Evolutionary conservation across 2,329 filamentous ascomycete species (phyloP).

Genomic region (Paracamarosporium sp.): DNA sequence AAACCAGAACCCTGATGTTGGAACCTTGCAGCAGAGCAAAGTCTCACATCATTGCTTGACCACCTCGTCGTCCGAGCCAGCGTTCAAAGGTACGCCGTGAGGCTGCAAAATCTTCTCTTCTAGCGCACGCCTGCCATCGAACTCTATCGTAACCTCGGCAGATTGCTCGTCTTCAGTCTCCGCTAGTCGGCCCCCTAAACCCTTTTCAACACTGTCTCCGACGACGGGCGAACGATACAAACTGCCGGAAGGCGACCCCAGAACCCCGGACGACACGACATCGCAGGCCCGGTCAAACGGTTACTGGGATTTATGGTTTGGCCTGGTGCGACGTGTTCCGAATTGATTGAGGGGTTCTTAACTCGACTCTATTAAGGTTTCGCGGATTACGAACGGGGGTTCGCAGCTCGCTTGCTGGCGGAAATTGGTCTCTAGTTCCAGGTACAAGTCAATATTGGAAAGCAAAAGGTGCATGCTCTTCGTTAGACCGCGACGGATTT

Average conservation of each 20-base stretch:
- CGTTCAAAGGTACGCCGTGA: background rate
- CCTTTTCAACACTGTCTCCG: background rate
- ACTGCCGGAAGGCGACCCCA: slow-evolving; percentile 4
- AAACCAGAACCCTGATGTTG: background rate
- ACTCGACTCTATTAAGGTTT: background rate
- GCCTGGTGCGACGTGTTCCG: background rate
- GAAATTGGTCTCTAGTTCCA: background rate
- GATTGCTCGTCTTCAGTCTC: background rate
- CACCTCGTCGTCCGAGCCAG: too few relatives aligned
- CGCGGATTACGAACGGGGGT: slow-evolving; percentile 3
- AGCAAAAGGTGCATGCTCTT: background rate
- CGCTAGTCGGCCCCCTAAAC: background rate
- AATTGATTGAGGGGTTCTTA: background rate
- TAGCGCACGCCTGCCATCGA: background rate
- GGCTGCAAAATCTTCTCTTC: background rate
- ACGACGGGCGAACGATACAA: background rate
- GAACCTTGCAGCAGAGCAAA: background rate
- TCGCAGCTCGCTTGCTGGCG: slow-evolving; percentile 1
- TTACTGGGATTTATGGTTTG: background rate
- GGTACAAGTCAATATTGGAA: background rate
- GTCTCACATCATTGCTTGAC: background rate
- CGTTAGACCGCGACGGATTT: background rate
- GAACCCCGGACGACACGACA: background rate
- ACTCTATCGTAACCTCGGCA: background rate
- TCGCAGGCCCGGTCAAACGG: slow-evolving; percentile 7